A percentile compares a stretch with the other conserved stretches of the same genome.
These are phyloP conservation scores for Triticum timopheevii DNA, from an alignment of 176 grass and related monocot genomes.

Conservation along the genomic window DNA sequence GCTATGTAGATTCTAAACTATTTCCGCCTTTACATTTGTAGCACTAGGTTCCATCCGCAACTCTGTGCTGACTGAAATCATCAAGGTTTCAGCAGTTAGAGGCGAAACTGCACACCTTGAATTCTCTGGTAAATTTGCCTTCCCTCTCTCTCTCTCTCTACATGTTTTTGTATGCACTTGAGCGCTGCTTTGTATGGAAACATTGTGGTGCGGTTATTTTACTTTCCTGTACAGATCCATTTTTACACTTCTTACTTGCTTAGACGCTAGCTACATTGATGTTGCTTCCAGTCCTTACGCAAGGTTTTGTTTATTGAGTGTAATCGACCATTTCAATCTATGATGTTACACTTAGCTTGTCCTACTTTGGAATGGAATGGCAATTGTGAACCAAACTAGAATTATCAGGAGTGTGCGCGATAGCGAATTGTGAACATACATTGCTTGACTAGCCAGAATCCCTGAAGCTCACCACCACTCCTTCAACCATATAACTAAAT, in stretches of 20 bases:
- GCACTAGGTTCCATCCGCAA: slow-evolving; percentile 74
- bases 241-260: neutral
- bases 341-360: neutral
- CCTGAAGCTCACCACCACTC: too few species aligned
- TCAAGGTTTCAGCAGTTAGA: slow-evolving; percentile 64
- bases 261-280: neutral
- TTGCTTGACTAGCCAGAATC: too few species aligned
- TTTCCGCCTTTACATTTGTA: neutral
- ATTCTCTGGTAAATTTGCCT: slow-evolving; percentile 56
- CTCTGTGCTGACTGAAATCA: slow-evolving; percentile 73
- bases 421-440: too few species aligned
- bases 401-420: too few species aligned
- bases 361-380: neutral
- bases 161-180: neutral
- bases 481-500: too few species aligned
- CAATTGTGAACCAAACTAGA: neutral
- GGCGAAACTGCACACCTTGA: slow-evolving; percentile 42
- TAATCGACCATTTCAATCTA: too few species aligned
- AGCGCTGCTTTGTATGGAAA: neutral
- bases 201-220: neutral
- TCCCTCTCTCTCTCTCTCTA: neutral
- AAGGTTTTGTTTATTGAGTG: too few species aligned
- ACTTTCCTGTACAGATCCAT: neutral
- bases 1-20: neutral
- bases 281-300: neutral